A percentile compares a stretch with the other conserved stretches of the same genome.
phyloP scores from a whole-genome alignment of 495 filamentous ascomycete species.

The Xylaria cubensis region DNA sequence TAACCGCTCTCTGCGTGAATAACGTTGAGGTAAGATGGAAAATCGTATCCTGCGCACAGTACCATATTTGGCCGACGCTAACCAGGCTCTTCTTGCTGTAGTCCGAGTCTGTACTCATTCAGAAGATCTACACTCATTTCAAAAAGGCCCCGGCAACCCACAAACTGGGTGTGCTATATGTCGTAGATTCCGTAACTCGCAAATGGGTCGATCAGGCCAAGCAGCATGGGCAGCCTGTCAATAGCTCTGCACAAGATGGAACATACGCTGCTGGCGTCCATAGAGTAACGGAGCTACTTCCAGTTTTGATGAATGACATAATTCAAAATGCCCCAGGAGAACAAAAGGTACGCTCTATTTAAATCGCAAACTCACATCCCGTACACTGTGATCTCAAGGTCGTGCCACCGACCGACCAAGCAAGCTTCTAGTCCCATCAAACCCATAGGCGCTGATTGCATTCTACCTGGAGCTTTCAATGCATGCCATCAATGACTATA shows the following conservation, averaged over 20 bases:
- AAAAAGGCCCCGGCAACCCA: conserved; percentile 93
- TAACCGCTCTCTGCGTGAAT: conserved; percentile 83
- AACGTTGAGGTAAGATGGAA: conserved; percentile 87
- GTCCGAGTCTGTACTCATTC: conserved; percentile 94
- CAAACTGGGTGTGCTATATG: conserved; percentile 98
- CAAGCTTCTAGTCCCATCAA: conserved; percentile 17
- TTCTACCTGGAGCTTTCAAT: conserved; percentile 1
- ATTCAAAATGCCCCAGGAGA: conserved; percentile 86
- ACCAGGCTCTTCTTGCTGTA: conserved; percentile 52
- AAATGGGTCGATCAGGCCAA: conserved; percentile 97
- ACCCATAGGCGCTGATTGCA: conserved; percentile 7
- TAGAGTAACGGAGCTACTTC: conserved; percentile 94
- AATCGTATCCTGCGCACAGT: conserved; percentile 25
- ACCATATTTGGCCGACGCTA: conserved; percentile 37
- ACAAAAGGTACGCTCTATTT: conserved; percentile 89
- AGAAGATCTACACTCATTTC: conserved; percentile 96
- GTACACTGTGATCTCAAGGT: conserved; percentile 40
- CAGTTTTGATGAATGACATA: conserved; percentile 94
- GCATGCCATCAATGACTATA: conserved; percentile 19
- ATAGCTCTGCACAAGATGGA: conserved; percentile 78
- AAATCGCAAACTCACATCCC: conserved; percentile 40
- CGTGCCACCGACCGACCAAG: conserved; percentile 6
- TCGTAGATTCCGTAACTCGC: conserved; percentile 99
- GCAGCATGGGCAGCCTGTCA: conserved; percentile 79
- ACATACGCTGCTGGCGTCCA: conserved; percentile 94